These are phyloP conservation scores for Dendrocalamus latiflorus DNA, from an alignment of 202 grass and related monocot genomes.

Conservation along the genomic window DNA sequence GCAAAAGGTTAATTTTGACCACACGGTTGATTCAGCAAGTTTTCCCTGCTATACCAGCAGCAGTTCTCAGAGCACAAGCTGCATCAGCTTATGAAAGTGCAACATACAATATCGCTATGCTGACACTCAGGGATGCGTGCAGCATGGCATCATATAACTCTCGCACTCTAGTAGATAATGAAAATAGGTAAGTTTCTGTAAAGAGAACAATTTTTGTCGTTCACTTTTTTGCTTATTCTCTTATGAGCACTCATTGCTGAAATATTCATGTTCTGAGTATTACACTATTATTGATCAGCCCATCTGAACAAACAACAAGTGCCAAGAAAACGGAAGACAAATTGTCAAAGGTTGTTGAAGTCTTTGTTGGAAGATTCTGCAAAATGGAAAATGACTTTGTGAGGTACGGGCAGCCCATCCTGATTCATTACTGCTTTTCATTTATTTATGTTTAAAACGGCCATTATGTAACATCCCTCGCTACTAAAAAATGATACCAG, in stretches of 20 bases:
- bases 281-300: conserved; percentile 44
- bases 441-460: conserved; percentile 17
- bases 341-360: conserved; percentile 66
- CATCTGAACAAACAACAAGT: conserved; percentile 41
- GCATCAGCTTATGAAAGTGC: conserved; percentile 70
- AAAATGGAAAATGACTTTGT: conserved; percentile 74
- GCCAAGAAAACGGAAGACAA: conserved; percentile 50
- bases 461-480: not conserved
- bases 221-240: conserved; percentile 7
- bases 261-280: conserved; percentile 21
- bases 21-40: conserved; percentile 89
- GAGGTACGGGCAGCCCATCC: conserved; percentile 42
- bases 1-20: no score
- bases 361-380: conserved; percentile 73
- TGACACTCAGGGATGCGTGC: conserved; percentile 75
- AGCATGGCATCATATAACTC: conserved; percentile 61
- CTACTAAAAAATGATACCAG: not conserved
- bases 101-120: conserved; percentile 63
- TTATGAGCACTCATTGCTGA: conserved; percentile 21
- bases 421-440: conserved; percentile 5
- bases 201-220: conserved; percentile 8
- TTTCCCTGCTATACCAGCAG: conserved; percentile 75
- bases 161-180: conserved; percentile 32
- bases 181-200: conserved; percentile 61
- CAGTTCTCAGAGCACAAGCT: conserved; percentile 75